Evolutionary conservation across 768 basidiomycete genomes (phyloP), one percentile per base, ranked within the genome.

Genomic region (Tulasnella sp.): DNA sequence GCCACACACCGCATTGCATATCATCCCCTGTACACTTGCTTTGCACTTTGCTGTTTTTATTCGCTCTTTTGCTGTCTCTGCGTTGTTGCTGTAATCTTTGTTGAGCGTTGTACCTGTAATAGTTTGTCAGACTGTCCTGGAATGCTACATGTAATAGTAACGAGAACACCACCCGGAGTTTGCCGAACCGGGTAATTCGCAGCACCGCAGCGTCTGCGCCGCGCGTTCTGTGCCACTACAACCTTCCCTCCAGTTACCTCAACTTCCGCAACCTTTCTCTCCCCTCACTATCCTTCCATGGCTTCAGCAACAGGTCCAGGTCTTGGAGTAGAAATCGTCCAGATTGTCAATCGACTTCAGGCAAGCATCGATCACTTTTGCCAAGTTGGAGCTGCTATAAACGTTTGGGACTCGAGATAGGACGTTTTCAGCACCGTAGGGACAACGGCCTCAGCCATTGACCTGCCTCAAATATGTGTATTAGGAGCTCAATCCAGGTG

Each of bases 401-500:
- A 48, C 14, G 38, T 21, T 31, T 34, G 42, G 80, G 24, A 39
- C 27, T n/a, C 44, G 19, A 36, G 8, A 52, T 48, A 81, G 80
- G 94, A 96, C 88, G 95, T 94, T 81, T 96, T 96, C 86, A 89
- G 90, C 62, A 91, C 94, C n/a, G 92, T 96, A 80, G 94, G 95
- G 83, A 90, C 92, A 27, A 91, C 90, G 71, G 91, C 91, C 78
- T 88, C 92, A 46, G 89, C 90, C 85, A 94, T 96, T 89, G 94
- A 96, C 90, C 88, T 96, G 79, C 95, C 94, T 19, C 94, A 96
- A 87, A 96, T 96, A 85, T 96, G 94, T 83, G 94, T 96, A 74
- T 89, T 96, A 21, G 94, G 94, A 44, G 94, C 93, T 86, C 94
- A 96, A 85, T 81, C 80, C 1, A 81, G 79, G 79, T 71, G 46